phyloP scores from a whole-genome alignment of 2,329 filamentous ascomycete species.

The Trichoderma guizhouense region DNA sequence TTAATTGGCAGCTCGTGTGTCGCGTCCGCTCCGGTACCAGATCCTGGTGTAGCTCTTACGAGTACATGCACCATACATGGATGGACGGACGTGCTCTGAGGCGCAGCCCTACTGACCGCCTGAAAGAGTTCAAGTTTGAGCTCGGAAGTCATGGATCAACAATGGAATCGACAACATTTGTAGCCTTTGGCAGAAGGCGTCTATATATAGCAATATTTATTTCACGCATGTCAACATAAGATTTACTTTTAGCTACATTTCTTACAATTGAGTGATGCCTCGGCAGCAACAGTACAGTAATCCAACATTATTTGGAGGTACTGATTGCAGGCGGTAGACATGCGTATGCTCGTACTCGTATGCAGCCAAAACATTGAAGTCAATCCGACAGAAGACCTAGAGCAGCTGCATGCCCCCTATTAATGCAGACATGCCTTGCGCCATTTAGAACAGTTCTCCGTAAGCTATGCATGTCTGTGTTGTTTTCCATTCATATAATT shows the following conservation, averaged over 20 bases:
- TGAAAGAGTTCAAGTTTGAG: not conserved
- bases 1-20: constrained; percentile 13
- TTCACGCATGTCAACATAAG: not conserved
- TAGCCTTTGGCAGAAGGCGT: not conserved
- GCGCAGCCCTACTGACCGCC: not conserved
- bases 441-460: not conserved
- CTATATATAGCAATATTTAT: not conserved
- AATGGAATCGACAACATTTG: not conserved
- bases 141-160: not conserved
- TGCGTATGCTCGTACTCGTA: not conserved
- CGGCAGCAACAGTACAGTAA: not conserved
- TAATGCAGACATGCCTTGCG: constrained; percentile 6
- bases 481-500: not conserved
- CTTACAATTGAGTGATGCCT: not conserved
- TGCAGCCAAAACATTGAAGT: not conserved
- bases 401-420: not conserved
- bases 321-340: not conserved
- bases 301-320: not conserved
- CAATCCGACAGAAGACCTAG: not conserved
- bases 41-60: not conserved
- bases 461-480: not conserved
- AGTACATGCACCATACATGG: not conserved
- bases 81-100: not conserved
- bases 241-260: not conserved
- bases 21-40: not conserved